Base-by-base conservation (phyloP, 2,329 filamentous ascomycete species). In the Thelonectria blattea region DNA sequence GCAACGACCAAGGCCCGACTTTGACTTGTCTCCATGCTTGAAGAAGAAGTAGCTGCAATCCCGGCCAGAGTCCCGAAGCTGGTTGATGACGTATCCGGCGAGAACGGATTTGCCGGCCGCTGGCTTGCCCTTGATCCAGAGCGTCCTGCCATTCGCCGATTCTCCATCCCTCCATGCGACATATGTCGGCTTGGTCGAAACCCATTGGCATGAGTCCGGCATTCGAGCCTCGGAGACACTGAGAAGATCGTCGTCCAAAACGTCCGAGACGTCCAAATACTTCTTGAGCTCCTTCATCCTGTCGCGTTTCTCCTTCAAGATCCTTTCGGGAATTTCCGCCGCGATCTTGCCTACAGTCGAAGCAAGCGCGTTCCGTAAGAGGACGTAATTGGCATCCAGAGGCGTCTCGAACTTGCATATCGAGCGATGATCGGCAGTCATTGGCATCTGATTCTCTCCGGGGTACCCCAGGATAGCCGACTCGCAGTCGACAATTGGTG, bases 381-480 rank as follows among this genome's bases (percentile, higher is more conserved):
- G 59, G 6, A 69, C 56, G 49, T 81, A 81, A 52, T 76, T 76
- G 1, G 76, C 58, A 56, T 81, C 79, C 0, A 68, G 12, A 2
- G 58, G 70, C 11, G 68, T 70, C 9, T 66, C 58, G 52, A 73
- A 82, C 55, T 81, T 81, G 71, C 77, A 80, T 9, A 80, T 73
- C 1, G 66, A 63, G 42, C 77, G 76, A 53, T 81, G 80, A 54
- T 81, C 75, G 9, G 79, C 78, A 57, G 72, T 62, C 34, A 83
- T 64, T 3, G 73, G 61, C 41, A 68, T 74, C 1, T 75, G 75
- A 1, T 70, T 70, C 63, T 83, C 80, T 3, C 71, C 70, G 0
- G 71, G 73, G 58, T 79, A 81, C 1, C 78, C 79, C 3, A 82
- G 72, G 0, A 76, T 69, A 0, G 80, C 73, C 0, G 79, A 80